Evolutionary conservation across 1,284 basidiomycete species (phyloP).

Genomic region (Lentinula novae-zelandiae): DNA sequence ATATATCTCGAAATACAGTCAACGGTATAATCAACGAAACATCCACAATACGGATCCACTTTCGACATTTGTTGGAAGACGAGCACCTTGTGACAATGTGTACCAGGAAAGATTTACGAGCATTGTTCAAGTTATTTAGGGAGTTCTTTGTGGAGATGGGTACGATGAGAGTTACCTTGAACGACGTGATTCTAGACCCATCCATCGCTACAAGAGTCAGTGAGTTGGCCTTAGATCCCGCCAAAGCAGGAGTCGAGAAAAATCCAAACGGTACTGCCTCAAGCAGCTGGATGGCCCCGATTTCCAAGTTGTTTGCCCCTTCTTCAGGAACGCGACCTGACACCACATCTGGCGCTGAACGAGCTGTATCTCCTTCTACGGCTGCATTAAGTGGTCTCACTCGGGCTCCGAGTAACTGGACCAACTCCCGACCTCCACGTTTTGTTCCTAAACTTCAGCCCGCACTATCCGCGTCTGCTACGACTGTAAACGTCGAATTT

Average conservation of each 20-base stretch:
- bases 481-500: constrained; percentile 93
- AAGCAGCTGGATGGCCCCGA: constrained; percentile 75
- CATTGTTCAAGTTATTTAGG: constrained; percentile 81
- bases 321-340: constrained; percentile 16
- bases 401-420: constrained; percentile 9
- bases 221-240: constrained; percentile 65
- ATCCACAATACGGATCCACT: constrained; percentile 67
- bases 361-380: not conserved
- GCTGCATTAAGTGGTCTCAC: constrained; percentile 1
- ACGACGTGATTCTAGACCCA: constrained; percentile 90
- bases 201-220: constrained; percentile 68
- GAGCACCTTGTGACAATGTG: constrained; percentile 63
- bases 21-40: constrained; percentile 74
- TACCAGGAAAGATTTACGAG: constrained; percentile 79
- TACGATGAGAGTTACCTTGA: constrained; percentile 78
- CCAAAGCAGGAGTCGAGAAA: constrained; percentile 43
- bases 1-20: constrained; percentile 85
- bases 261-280: constrained; percentile 27
- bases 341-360: constrained; percentile 10
- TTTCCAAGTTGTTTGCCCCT: constrained; percentile 68
- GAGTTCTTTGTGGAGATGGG: constrained; percentile 86
- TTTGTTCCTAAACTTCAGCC: constrained; percentile 70
- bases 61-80: constrained; percentile 71
- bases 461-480: constrained; percentile 79
- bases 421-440: constrained; percentile 26